Evolutionary conservation across 2,329 filamentous ascomycete genomes (phyloP).

Genomic region (Fusarium liriodendri): DNA sequence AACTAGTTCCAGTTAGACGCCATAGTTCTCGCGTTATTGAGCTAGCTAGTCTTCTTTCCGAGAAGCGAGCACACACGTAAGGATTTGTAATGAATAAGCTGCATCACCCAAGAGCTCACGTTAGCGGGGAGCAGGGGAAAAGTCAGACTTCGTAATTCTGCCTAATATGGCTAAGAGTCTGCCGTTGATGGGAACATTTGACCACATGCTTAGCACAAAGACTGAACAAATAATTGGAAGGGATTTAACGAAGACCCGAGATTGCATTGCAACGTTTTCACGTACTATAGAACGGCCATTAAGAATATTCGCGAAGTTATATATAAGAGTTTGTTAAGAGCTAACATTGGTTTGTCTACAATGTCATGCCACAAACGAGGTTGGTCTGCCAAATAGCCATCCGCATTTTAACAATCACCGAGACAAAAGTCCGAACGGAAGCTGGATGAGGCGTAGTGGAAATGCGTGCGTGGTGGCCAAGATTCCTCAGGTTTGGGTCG

Average conservation of each 20-base stretch:
- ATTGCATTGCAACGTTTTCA: not conserved
- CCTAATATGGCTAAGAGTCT: constrained; percentile 52
- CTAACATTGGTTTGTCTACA: not conserved
- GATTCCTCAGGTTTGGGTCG: constrained; percentile 60
- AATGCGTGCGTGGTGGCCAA: constrained; percentile 64
- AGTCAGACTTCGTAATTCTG: constrained; percentile 60
- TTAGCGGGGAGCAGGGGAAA: constrained; percentile 54
- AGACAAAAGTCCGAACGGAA: constrained; percentile 58
- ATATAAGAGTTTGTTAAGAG: not conserved
- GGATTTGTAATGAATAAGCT: constrained; percentile 49
- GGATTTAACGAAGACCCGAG: not conserved
- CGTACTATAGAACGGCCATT: not conserved
- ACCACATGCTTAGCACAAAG: not conserved
- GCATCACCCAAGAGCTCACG: constrained; percentile 45
- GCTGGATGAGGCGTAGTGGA: constrained; percentile 52
- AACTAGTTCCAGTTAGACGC: constrained; percentile 50
- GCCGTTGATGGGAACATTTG: constrained; percentile 47
- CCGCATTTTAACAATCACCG: constrained; percentile 47
- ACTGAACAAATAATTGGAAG: not conserved
- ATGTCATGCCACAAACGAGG: not conserved
- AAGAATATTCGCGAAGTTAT: not conserved
- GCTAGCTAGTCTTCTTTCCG: not conserved
- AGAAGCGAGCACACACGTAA: constrained; percentile 38
- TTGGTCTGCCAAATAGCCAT: not conserved
- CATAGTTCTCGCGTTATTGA: accelerated